A percentile compares a stretch with the other conserved stretches of the same genome.
Evolutionary conservation across 2,329 filamentous ascomycete species (phyloP).

Genomic region (Colletotrichum sublineola): DNA sequence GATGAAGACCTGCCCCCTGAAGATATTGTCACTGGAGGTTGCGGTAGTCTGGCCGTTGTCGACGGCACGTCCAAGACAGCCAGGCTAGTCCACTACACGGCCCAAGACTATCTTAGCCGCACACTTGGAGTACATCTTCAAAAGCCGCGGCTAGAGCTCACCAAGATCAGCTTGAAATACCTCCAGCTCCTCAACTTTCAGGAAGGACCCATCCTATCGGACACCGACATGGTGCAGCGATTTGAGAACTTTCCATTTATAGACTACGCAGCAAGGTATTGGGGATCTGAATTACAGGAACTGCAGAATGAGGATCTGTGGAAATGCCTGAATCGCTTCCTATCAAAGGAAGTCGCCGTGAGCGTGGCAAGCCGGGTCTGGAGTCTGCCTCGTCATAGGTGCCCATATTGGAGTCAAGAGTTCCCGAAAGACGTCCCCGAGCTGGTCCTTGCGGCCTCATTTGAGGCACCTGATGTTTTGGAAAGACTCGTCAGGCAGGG

Average conservation of each 20-base stretch:
- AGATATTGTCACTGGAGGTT: constrained; percentile 11
- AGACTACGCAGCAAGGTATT: background rate
- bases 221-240: background rate
- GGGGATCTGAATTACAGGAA: background rate
- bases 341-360: background rate
- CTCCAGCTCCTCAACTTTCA: constrained; percentile 2
- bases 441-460: background rate
- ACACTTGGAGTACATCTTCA: background rate
- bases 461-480: background rate
- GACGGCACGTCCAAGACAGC: background rate
- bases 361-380: background rate
- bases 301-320: background rate
- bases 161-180: background rate
- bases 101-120: background rate
- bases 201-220: background rate
- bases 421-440: background rate
- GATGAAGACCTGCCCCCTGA: constrained; percentile 8
- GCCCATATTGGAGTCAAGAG: background rate
- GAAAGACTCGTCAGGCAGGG: background rate
- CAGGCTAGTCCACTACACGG: background rate
- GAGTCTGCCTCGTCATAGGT: background rate
- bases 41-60: constrained; percentile 9
- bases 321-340: background rate
- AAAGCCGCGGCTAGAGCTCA: background rate
- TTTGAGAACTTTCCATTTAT: background rate